Base-by-base conservation (phyloP, 1,139 yeast species). In the Pichia sp. region DNA sequence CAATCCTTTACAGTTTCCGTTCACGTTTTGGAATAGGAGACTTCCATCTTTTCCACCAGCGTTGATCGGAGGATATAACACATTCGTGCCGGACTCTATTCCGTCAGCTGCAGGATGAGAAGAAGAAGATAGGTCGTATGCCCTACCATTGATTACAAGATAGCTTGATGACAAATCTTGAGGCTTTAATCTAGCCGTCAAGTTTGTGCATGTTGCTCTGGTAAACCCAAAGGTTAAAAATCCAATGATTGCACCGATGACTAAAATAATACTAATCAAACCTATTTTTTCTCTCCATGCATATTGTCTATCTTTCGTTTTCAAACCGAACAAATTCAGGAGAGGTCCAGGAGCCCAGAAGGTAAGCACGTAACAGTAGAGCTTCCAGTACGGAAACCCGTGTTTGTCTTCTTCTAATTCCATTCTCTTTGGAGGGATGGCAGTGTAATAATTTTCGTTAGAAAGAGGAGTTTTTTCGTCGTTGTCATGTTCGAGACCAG, bases 261-360 rank as follows among this genome's bases (percentile, higher is more conserved):
- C 80, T 30, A 85, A 61, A 62, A 93, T 89, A 56, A 90, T 76
- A 2, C 95, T 77, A 50, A 93, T 75, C 51, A 93, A 75, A 1
- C 88, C 98, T 44, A 91, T 85, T 66, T 93, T 93, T 67, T 93
- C 99, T 66, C 98, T 79, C 99, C 99, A 93, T 0, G 98, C 98
- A 74, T 83, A 81, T 67, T 89, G 97, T 58, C 96, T 80, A 48
- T 83, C 90, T 61, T 82, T 81, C 28, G 87, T 83, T 41, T 78
- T 78, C 77, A 91, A 78, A 4, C 98, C 98, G 69, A 82, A 87
- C 50, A 86, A 68, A 48, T 74, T 74, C 63, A 93, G 71, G 34
- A 91, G 58, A 0, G 91, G 85, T 2, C 85, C 78, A 0, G 97
- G 96, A 2, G 96, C 95, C 95, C 96, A 91, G 67, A 89, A 89